Evolutionary conservation across 352 stramenopile species (phyloP).

Genomic region (Globisporangium abappressorium): DNA sequence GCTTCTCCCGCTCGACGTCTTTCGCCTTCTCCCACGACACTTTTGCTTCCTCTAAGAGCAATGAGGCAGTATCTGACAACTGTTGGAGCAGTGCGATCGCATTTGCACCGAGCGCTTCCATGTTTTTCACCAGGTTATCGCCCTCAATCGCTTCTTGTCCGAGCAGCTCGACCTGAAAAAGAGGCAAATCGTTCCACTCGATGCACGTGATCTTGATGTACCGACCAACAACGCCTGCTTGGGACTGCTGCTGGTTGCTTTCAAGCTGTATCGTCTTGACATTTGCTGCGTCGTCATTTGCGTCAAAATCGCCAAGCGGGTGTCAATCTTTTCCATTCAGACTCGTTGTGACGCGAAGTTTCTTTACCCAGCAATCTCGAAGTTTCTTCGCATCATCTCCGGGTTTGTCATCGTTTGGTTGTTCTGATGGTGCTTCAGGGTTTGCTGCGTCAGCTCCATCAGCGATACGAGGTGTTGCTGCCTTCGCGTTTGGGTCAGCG

Average conservation of each 20-base stretch:
- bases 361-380: constrained; percentile 59
- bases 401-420: background rate
- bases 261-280: constrained; percentile 35
- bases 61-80: constrained; percentile 38
- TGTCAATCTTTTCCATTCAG: constrained; percentile 63
- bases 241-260: constrained; percentile 14
- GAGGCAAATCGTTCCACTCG: constrained; percentile 56
- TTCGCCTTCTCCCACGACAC: constrained; percentile 73
- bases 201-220: constrained; percentile 65
- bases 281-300: constrained; percentile 36
- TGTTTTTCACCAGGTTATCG: constrained; percentile 35
- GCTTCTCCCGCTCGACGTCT: constrained; percentile 70
- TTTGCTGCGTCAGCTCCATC: background rate
- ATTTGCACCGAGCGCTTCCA: constrained; percentile 38
- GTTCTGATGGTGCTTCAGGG: background rate
- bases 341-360: constrained; percentile 54
- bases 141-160: constrained; percentile 58
- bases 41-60: constrained; percentile 73
- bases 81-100: constrained; percentile 48
- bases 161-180: constrained; percentile 69
- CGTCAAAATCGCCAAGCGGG: constrained; percentile 57
- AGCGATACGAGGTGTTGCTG: background rate
- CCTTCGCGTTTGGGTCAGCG: background rate
- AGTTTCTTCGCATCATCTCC: constrained; percentile 2
- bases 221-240: constrained; percentile 28